Evolutionary conservation across 306 rosid genomes (phyloP), one percentile per base, ranked within the genome.

Genomic region (Corylus americana): DNA sequence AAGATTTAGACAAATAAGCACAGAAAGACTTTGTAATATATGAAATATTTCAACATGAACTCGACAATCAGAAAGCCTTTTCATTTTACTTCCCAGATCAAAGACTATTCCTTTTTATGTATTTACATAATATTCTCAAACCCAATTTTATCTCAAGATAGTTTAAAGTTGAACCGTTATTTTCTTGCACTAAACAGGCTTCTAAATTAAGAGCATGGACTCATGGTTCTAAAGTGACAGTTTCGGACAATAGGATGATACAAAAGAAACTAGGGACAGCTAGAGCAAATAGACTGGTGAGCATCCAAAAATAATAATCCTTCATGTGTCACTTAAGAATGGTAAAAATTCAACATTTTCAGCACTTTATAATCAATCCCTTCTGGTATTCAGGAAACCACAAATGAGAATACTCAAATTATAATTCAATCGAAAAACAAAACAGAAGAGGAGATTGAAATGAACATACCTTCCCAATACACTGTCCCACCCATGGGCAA

Each of bases 401-500:
- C 8, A 8, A 35, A 57, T 14, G 42, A 22, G 55, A 44, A 51
- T 27, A 11, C 13, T 55, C 29, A 20, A 3, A 58, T 2, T 39
- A 27, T n/a, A 42, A 70, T 54, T 53, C 74, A 51, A 51, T 58
- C 20, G 5, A 58, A 16, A 49, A 31, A 49, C 29, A 22, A 57
- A 11, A 48, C 11, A 57, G 8, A 22, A 18, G 53, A 51, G 25
- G 48, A 42, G 31, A 12, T 29, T 14, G 74, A 81, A 78, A 83
- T 18, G 55, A 42, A 12, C 72, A 54, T 86, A 92, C 97, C 92
- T 84, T 54, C 76, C 96, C 97, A 81, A 92, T 92, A 74, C 97
- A 92, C 83, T 92, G 97, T 29, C 96, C 96, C 69, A 92, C 91
- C 96, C 96, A 92, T 68, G 97, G 97, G 83, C 97, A 92, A 87